These are phyloP conservation scores for Citrullus colocynthis DNA, from an alignment of 306 rosid genomes.

Conservation along the genomic window DNA sequence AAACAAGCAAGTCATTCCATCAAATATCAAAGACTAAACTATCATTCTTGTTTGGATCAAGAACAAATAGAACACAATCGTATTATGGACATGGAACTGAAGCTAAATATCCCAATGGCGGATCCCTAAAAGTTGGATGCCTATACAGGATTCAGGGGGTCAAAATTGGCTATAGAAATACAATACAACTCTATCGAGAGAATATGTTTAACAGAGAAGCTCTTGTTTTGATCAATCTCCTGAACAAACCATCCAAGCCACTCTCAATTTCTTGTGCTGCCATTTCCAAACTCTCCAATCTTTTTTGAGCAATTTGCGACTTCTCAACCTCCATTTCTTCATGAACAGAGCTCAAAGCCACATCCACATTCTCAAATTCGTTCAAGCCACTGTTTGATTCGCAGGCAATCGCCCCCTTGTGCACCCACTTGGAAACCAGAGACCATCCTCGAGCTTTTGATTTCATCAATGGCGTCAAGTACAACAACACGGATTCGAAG, in stretches of 20 bases:
- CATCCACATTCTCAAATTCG: constrained; percentile 30
- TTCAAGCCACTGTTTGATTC: constrained; percentile 22
- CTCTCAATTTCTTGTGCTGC: constrained; percentile 24
- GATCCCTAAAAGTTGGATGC: constrained; percentile 9
- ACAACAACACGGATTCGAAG: constrained; percentile 28
- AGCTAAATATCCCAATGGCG: not conserved
- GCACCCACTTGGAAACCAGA: constrained; percentile 26
- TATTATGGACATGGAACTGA: not conserved
- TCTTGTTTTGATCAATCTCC: constrained; percentile 37
- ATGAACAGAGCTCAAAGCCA: constrained; percentile 13
- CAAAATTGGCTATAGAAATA: not conserved
- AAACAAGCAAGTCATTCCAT: not conserved
- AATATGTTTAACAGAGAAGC: constrained; percentile 31
- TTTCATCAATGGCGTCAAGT: constrained; percentile 8
- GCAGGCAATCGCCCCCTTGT: constrained; percentile 16
- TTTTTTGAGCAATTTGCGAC: constrained; percentile 12
- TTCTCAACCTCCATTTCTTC: constrained; percentile 17
- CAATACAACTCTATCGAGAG: constrained; percentile 14
- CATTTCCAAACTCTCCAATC: constrained; percentile 30
- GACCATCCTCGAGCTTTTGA: constrained; percentile 24
- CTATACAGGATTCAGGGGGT: not conserved
- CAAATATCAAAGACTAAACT: not conserved
- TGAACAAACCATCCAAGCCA: constrained; percentile 28
- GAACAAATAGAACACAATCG: not conserved
- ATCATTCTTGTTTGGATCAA: not conserved